phyloP scores from a whole-genome alignment of 192 early-diverging fungal species.

The Podila clonocystis region DNA sequence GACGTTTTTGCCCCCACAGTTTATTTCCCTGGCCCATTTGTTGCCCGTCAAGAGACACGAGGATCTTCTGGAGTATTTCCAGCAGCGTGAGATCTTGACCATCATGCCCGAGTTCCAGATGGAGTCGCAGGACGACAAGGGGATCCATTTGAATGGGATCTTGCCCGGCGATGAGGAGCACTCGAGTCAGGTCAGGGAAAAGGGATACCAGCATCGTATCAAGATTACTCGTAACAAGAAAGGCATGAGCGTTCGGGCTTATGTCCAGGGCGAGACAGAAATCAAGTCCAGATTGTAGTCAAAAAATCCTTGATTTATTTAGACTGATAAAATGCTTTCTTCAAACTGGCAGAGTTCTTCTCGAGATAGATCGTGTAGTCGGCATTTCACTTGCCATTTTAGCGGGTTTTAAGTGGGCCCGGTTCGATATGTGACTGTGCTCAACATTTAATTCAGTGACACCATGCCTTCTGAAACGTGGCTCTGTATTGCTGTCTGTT shows the following conservation, averaged over 20 bases:
- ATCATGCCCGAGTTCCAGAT: conserved; percentile 52
- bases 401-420: no score
- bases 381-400: no score
- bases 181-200: conserved; percentile 18
- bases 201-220: conserved; percentile 28
- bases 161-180: conserved; percentile 59
- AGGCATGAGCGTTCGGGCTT: conserved; percentile 35
- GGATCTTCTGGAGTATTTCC: conserved; percentile 49
- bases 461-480: no score
- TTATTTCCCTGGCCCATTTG: conserved; percentile 64
- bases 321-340: no score
- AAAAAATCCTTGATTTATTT: background rate
- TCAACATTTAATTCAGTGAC: no score
- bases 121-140: conserved; percentile 32
- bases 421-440: no score
- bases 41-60: conserved; percentile 52
- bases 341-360: no score
- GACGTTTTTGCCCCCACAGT: conserved; percentile 75
- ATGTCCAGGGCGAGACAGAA: conserved; percentile 25
- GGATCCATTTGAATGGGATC: conserved; percentile 24
- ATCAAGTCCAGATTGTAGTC: conserved; percentile 38
- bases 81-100: conserved; percentile 25
- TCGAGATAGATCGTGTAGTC: no score
- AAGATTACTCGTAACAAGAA: conserved; percentile 38
- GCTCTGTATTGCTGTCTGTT: no score